Conservation (phyloP, 2,329 filamentous ascomycete species). For the Beauveria varroae region DNA sequence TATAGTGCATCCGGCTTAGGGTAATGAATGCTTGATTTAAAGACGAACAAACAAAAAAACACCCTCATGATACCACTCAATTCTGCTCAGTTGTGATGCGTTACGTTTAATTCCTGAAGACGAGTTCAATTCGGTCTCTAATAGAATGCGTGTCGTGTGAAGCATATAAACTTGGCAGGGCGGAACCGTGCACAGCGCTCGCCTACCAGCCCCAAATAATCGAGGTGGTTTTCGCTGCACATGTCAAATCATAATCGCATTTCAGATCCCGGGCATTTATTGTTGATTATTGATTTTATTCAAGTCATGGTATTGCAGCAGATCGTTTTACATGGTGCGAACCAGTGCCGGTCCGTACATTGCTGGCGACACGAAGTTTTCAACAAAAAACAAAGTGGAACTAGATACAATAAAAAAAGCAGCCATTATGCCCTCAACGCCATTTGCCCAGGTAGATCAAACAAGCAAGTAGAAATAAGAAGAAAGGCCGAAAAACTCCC, state of each 20-base stretch:
- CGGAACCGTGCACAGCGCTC: not conserved
- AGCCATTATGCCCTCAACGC: conserved; percentile 12
- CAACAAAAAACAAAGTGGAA: not conserved
- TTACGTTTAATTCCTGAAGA: not conserved
- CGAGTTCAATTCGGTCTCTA: no score
- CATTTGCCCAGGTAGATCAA: conserved; percentile 7
- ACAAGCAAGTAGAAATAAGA: not conserved
- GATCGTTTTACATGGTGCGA: not conserved
- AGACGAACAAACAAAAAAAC: conserved; percentile 13
- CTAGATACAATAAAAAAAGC: conserved; percentile 1
- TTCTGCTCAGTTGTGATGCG: not conserved
- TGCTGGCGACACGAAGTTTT: not conserved
- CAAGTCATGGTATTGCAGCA: not conserved
- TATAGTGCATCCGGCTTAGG: conserved; percentile 33
- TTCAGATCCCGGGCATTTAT: not conserved
- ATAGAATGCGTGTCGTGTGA: not conserved
- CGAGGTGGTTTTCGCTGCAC: not conserved
- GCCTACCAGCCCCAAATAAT: not conserved
- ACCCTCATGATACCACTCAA: conserved; percentile 15
- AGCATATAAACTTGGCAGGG: no score
- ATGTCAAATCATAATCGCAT: not conserved
- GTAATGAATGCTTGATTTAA: conserved; percentile 30
- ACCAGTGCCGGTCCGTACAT: not conserved
- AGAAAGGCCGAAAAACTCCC: conserved; percentile 5
- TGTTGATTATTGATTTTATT: not conserved